Percentiles rank a stretch among this genome's conserved stretches.
phyloP scores from a whole-genome alignment of 1,284 basidiomycete genomes.

The Peniophora sp. region DNA sequence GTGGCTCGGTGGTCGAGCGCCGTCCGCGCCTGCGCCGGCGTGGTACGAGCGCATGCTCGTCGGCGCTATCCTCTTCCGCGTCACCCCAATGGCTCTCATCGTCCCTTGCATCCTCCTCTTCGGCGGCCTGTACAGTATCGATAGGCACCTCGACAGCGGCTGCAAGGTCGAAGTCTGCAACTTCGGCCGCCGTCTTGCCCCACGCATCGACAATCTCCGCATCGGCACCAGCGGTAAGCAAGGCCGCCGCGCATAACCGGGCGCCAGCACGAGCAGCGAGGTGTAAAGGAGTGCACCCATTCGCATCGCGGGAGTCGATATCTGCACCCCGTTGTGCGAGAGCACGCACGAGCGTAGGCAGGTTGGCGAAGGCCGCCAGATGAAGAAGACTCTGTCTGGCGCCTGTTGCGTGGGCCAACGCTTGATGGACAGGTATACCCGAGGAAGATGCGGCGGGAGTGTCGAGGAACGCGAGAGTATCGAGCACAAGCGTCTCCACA shows the following conservation, averaged over 20 bases:
- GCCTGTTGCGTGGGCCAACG: constrained; percentile 57
- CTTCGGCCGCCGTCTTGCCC: constrained; percentile 77
- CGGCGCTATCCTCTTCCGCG: constrained; percentile 56
- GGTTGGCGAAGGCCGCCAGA: constrained; percentile 78
- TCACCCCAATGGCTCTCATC: constrained; percentile 65
- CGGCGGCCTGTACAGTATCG: constrained; percentile 27
- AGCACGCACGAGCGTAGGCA: constrained; percentile 64
- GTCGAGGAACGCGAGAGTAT: constrained; percentile 73
- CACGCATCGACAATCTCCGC: constrained; percentile 66
- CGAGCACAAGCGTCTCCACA: constrained; percentile 73
- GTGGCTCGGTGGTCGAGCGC: constrained; percentile 11
- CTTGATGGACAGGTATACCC: constrained; percentile 29
- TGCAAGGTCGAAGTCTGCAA: constrained; percentile 56
- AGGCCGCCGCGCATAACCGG: constrained; percentile 54
- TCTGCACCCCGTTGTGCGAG: constrained; percentile 72
- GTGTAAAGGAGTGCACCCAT: constrained; percentile 88
- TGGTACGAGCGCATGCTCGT: constrained; percentile 15
- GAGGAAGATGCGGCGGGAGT: constrained; percentile 35
- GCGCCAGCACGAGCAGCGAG: constrained; percentile 74
- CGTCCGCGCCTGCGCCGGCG: constrained; percentile 12
- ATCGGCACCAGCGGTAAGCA: constrained; percentile 78
- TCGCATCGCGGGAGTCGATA: constrained; percentile 79
- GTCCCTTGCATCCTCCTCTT: constrained; percentile 33
- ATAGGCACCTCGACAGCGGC: constrained; percentile 26
- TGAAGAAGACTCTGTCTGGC: constrained; percentile 85